Evolutionary conservation across 208 protist genomes (phyloP), one percentile per base, ranked within the genome.

Genomic region (Acanthamoeba royreba): DNA sequence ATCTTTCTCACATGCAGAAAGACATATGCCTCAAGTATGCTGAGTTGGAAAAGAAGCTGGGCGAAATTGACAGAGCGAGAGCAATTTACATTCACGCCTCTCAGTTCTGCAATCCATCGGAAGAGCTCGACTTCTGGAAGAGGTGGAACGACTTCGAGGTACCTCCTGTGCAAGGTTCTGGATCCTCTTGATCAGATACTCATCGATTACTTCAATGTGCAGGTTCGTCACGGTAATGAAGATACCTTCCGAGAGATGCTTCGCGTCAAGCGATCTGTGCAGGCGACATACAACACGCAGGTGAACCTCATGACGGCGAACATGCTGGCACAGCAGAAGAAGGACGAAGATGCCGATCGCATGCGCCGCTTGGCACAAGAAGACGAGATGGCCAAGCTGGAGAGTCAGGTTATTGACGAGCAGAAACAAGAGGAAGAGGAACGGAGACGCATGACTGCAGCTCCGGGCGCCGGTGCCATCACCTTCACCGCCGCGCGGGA

Each of bases 241-340:
- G 98, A 98, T 53, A 99, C 98, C 2, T 99, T 98, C 94, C 92
- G 96, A 28, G 98, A 99, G 66, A 98, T 99, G 97, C 92, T 98
- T 4, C 94, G 98, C 93, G 94, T 98, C 52, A 97, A 96, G 93
- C 95, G 98, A 33, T 96, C 94, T 15, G 97, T 99, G 8, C 43
- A 95, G 33, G 96, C 97, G 8, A 53, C 93, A 55, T 97, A 72
- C 35, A 95, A 53, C 53, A 92, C 58, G 15, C 86, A 92, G 45
- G 86, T 92, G 33, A 92, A 92, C 86, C 38, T 92, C 15, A 77
- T 87, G 79, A 61, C 79, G 45, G 79, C 79, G 46, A 61, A 38
- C 38, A 87, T 87, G 79, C 43, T 87, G 79, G 79, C 79, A 33
- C 49, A 52, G 79, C 79, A 52, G 49, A 87, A 52, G 49, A 87